Evolutionary conservation across 768 basidiomycete genomes (phyloP), one percentile per base, ranked within the genome.

Genomic region (Lactifluus echinatus): DNA sequence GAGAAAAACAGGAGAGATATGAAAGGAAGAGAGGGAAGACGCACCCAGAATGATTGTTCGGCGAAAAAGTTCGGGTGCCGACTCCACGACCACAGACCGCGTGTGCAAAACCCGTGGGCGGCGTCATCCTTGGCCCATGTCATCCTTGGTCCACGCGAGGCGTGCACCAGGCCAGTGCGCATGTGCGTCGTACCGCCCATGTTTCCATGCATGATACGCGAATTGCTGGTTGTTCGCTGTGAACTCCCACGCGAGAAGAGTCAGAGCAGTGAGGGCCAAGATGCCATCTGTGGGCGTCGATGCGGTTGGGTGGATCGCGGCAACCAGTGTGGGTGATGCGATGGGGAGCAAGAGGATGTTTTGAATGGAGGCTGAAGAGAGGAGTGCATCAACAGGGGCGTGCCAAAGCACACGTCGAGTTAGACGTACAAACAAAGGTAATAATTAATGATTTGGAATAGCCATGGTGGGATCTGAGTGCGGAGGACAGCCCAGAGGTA

Each of bases 21-120:
- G 26, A n/a, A n/a, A 33, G n/a, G 2, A n/a, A n/a, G n/a, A n/a
- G n/a, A n/a, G n/a, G n/a, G 47, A 24, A 39, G 1, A 52, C 24
- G 48, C 61, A 88, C 86, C 87, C 87, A 94, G 71, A 94, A 92
- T 15, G 73, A 69, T 69, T 94, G 93, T 69, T 98, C 95, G 68
- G 89, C 93, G 1, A 85, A 72, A 68, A 92, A 94, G 70, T 98
- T 98, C 34, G 95, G 93, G 70, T 98, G 95, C 15, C 95, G 76
- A 2, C 81, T 83, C 76, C 84, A 94, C 2, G 81, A 79, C 89
- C 89, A 98, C 7, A 97, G 69, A 3, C 94, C 94, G 19, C 78
- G 76, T 0, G 92, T 91, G 24, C 85, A 72, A 68, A 97, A 97
- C 0, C 95, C 95, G 11, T 93, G 77, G 59, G 83, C 73, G 1